Conservation (phyloP, 805 yeast genomes). For the Candida tibetensis region DNA sequence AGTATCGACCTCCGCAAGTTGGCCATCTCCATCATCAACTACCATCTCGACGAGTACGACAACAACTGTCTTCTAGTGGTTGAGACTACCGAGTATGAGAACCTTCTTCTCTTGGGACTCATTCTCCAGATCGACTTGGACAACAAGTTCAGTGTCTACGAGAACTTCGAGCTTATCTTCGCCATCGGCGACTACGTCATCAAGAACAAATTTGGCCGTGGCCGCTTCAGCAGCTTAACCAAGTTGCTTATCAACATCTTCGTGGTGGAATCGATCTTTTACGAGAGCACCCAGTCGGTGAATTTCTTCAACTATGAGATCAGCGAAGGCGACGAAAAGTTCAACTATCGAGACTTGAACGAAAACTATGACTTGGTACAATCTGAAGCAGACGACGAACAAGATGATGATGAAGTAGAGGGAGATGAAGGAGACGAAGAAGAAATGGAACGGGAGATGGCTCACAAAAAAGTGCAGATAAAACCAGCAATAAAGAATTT, state of each 20-base stretch:
- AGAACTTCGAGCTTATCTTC: constrained; percentile 39
- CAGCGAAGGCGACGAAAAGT: constrained; percentile 29
- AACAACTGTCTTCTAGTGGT: constrained; percentile 14
- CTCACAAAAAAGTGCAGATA: constrained; percentile 11
- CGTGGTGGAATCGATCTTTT: constrained; percentile 35
- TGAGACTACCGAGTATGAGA: constrained; percentile 25
- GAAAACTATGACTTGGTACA: constrained; percentile 33
- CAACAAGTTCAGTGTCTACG: constrained; percentile 36
- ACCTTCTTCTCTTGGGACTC: constrained; percentile 32
- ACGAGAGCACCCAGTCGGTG: constrained; percentile 48
- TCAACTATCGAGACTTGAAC: constrained; percentile 45
- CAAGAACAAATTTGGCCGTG: constrained; percentile 15
- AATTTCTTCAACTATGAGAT: constrained; percentile 47
- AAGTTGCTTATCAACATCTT: constrained; percentile 28
- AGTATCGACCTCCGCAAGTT: constrained; percentile 37
- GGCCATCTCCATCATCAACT: constrained; percentile 33
- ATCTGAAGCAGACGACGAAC: constrained; percentile 9
- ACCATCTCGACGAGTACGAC: constrained; percentile 42
- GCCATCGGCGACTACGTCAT: constrained; percentile 39
- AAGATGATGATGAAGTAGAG: constrained; percentile 13
- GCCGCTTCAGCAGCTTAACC: constrained; percentile 19
- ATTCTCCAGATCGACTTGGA: constrained; percentile 40
- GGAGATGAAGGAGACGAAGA: constrained; percentile 15
- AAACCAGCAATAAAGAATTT: constrained; percentile 25
- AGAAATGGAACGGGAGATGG: constrained; percentile 10